Percentiles rank a stretch among this genome's conserved stretches.
Evolutionary conservation across 1,284 basidiomycete species (phyloP).

Genomic region (Garcileccinum viscosum): DNA sequence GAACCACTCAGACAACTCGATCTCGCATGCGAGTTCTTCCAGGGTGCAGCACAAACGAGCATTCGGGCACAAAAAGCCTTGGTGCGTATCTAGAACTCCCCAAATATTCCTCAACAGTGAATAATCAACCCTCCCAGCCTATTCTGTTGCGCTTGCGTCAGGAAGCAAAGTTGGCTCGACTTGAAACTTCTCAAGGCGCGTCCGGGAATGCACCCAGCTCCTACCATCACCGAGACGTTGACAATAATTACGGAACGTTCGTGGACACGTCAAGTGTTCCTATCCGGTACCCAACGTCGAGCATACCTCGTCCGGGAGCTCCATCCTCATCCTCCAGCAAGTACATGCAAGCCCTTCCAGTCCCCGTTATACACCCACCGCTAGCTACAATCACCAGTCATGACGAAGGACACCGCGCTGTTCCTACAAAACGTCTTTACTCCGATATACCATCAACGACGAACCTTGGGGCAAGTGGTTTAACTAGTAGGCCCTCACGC

Average conservation of each 20-base stretch:
- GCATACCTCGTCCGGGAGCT: background rate
- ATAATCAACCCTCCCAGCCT: conserved; percentile 9
- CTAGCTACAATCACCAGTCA: conserved; percentile 4
- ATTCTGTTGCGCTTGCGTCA: conserved; percentile 13
- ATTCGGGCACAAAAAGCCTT: conserved; percentile 42
- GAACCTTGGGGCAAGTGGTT: background rate
- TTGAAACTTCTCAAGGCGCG: background rate
- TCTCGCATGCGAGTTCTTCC: conserved; percentile 48
- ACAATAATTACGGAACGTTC: conserved; percentile 38
- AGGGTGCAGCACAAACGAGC: conserved; percentile 44
- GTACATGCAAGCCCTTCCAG: conserved; percentile 1
- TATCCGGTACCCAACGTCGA: background rate
- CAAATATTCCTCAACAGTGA: background rate
- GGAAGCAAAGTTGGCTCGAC: conserved; percentile 5
- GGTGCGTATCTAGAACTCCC: background rate
- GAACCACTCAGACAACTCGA: conserved; percentile 50
- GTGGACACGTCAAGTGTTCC: conserved; percentile 1
- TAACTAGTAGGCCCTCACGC: background rate
- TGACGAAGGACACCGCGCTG: background rate
- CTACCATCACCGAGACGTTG: conserved; percentile 16
- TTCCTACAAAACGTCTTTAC: conserved; percentile 38
- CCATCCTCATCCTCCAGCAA: background rate
- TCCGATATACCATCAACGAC: conserved; percentile 40
- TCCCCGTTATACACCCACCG: background rate
- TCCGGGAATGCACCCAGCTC: background rate